These are phyloP conservation scores for Cladophialophora immunda DNA, from an alignment of 2,329 filamentous ascomycete species.

Conservation along the genomic window DNA sequence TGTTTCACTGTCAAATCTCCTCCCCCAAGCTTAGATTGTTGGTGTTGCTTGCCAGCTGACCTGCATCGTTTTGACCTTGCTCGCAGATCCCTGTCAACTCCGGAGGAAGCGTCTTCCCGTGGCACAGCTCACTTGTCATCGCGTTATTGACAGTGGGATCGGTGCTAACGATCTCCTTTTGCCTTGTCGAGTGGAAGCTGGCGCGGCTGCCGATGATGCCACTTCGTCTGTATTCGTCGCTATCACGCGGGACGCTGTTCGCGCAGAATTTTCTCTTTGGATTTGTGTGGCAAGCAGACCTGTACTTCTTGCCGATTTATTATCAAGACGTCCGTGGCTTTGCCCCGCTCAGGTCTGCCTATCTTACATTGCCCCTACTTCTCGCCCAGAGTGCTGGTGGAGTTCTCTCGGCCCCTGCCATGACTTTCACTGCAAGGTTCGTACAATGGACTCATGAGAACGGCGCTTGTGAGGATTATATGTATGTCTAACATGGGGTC, in stretches of 20 bases:
- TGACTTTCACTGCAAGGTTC: background rate
- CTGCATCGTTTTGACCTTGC: background rate
- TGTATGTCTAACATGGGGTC: slow-evolving; percentile 63
- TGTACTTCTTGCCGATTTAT: slow-evolving; percentile 71
- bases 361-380: slow-evolving; percentile 61
- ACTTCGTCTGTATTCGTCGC: slow-evolving; percentile 60
- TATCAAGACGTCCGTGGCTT: slow-evolving; percentile 65
- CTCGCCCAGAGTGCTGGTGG: slow-evolving; percentile 51
- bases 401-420: background rate
- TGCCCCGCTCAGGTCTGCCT: slow-evolving; percentile 59
- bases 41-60: background rate
- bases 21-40: background rate
- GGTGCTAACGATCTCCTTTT: slow-evolving; percentile 69
- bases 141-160: slow-evolving; percentile 79
- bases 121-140: slow-evolving; percentile 76
- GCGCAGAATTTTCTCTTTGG: slow-evolving; percentile 69
- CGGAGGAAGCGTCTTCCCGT: slow-evolving; percentile 77
- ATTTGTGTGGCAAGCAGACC: slow-evolving; percentile 65
- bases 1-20: background rate
- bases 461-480: slow-evolving; percentile 55
- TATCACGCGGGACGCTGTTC: slow-evolving; percentile 63
- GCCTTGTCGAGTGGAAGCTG: slow-evolving; percentile 68
- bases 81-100: slow-evolving; percentile 52
- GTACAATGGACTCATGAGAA: background rate
- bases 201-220: slow-evolving; percentile 21